A percentile compares a stretch with the other conserved stretches of the same genome.
Conservation (phyloP, 169 alveolate genomes). For the Eimeria praecox region DNA sequence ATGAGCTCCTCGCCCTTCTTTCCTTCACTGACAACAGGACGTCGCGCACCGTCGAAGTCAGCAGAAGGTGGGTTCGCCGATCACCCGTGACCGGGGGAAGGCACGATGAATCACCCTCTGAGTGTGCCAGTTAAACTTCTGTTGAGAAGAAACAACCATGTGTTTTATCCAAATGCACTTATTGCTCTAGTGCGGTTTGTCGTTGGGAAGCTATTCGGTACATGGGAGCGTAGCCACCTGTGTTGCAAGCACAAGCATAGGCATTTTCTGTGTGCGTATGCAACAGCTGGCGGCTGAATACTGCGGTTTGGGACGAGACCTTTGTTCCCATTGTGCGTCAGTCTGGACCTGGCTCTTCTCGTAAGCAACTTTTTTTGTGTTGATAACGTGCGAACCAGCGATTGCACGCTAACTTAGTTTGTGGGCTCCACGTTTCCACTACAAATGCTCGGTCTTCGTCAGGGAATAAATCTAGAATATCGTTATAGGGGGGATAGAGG, state of each 20-base stretch:
- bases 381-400: background rate
- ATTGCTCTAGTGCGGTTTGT: background rate
- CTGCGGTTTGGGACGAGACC: constrained; percentile 63
- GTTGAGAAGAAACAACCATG: background rate
- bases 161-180: background rate
- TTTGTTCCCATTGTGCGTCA: constrained; percentile 72
- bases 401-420: background rate
- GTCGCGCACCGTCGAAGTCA: constrained; percentile 84
- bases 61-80: constrained; percentile 79
- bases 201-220: background rate
- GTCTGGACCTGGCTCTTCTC: constrained; percentile 69
- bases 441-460: background rate
- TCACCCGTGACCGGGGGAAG: background rate
- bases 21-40: constrained; percentile 86
- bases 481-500: background rate
- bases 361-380: background rate
- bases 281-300: constrained; percentile 70
- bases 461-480: background rate
- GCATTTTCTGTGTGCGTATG: background rate
- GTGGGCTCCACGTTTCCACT: background rate
- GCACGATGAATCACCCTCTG: background rate
- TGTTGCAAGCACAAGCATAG: background rate
- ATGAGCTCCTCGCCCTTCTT: constrained; percentile 84
- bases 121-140: background rate
- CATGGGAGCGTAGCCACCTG: background rate